phyloP scores from a whole-genome alignment of 73 alveolate species.

The Symbiodinium natans region DNA sequence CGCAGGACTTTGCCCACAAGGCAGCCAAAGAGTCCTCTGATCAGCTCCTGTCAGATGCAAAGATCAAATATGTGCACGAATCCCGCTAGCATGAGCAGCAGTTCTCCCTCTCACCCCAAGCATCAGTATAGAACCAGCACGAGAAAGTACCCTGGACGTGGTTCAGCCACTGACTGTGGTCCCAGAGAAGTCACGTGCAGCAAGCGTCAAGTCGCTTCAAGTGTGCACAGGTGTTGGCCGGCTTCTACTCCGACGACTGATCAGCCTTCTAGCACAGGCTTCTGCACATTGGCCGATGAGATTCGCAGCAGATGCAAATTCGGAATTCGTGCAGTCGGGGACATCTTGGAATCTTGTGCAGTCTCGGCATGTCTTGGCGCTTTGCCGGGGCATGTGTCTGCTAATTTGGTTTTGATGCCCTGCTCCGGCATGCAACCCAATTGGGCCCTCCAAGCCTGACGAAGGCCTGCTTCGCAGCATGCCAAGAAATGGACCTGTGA shows the following conservation, averaged over 20 bases:
- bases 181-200: not conserved
- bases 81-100: not conserved
- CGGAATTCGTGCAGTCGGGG: not conserved
- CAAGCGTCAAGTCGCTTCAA: not conserved
- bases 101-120: not conserved
- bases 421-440: too few relatives aligned
- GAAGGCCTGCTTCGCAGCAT: too few relatives aligned
- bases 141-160: too few relatives aligned
- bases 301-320: not conserved
- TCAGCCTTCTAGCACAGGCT: too few relatives aligned
- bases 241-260: slow-evolving; percentile 71
- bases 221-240: slow-evolving; percentile 29
- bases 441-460: too few relatives aligned
- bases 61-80: not conserved
- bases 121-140: too few relatives aligned
- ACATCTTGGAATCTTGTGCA: not conserved
- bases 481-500: too few relatives aligned
- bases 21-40: not conserved
- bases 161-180: too few relatives aligned
- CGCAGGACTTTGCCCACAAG: not conserved
- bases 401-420: not conserved
- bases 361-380: not conserved
- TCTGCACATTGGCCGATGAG: too few relatives aligned
- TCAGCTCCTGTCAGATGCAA: too few relatives aligned
- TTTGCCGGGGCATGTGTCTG: not conserved